These are phyloP conservation scores for Apiospora pterosperma DNA, from an alignment of 2,329 filamentous ascomycete genomes.

Conservation along the genomic window DNA sequence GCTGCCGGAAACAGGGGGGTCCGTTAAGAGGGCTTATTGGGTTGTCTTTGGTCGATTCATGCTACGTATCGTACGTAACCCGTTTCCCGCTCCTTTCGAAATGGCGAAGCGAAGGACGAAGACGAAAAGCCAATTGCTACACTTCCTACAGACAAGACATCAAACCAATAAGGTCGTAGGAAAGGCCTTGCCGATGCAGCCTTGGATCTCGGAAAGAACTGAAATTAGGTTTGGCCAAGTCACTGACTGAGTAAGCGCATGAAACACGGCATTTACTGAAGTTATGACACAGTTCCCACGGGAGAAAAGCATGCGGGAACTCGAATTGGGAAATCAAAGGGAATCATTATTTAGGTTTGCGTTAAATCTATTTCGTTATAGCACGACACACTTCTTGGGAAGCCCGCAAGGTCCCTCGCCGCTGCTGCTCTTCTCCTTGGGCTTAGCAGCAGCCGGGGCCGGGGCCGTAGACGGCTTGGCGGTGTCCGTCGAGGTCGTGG, in stretches of 20 bases:
- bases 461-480: slow-evolving; percentile 13
- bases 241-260: background rate
- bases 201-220: background rate
- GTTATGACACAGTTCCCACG: background rate
- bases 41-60: no score
- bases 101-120: no score
- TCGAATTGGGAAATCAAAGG: slow-evolving; percentile 1
- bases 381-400: slow-evolving; percentile 69
- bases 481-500: background rate
- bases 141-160: no score
- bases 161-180: no score
- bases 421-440: slow-evolving; percentile 38
- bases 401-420: slow-evolving; percentile 73
- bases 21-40: no score
- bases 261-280: background rate
- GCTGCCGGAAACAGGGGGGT: no score
- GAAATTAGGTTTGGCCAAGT: background rate
- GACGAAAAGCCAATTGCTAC: no score
- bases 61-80: no score
- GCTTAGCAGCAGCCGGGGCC: background rate
- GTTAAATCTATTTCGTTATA: slow-evolving; percentile 2
- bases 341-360: slow-evolving; percentile 4
- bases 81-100: no score
- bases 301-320: background rate
- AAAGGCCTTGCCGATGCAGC: no score